These are phyloP conservation scores for Nemania sp. DNA, from an alignment of 2,329 filamentous ascomycete species.

Conservation along the genomic window DNA sequence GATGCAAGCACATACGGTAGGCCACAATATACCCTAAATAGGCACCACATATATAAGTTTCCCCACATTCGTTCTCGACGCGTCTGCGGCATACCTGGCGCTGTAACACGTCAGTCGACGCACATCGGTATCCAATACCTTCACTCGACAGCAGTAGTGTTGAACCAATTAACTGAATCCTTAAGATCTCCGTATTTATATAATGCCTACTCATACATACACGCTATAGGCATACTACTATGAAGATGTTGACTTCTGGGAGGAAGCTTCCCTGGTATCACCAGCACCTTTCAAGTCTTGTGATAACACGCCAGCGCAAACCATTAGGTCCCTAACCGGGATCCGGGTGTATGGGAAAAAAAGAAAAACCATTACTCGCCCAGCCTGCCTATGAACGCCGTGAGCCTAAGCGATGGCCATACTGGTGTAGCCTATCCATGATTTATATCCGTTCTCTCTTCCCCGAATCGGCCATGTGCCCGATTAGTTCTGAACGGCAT, in stretches of 20 bases:
- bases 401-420: conserved; percentile 11
- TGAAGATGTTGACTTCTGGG: conserved; percentile 2
- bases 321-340: conserved; percentile 13
- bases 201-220: background rate
- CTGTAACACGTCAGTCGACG: conserved; percentile 20
- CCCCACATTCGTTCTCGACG: conserved; percentile 22
- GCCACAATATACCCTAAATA: conserved; percentile 3
- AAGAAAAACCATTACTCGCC: conserved; percentile 24
- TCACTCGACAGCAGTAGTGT: background rate
- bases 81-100: background rate
- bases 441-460: background rate
- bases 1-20: conserved; percentile 6
- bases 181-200: background rate
- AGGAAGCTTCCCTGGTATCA: background rate
- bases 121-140: background rate
- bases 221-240: background rate
- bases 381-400: conserved; percentile 32
- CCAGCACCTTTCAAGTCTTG: background rate
- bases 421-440: conserved; percentile 3
- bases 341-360: conserved; percentile 23
- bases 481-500: conserved; percentile 36
- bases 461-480: background rate
- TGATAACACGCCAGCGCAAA: background rate
- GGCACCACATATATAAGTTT: conserved; percentile 4
- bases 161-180: background rate